These are phyloP conservation scores for Thielaviopsis cerberus DNA, from an alignment of 2,329 filamentous ascomycete species.

Conservation along the genomic window DNA sequence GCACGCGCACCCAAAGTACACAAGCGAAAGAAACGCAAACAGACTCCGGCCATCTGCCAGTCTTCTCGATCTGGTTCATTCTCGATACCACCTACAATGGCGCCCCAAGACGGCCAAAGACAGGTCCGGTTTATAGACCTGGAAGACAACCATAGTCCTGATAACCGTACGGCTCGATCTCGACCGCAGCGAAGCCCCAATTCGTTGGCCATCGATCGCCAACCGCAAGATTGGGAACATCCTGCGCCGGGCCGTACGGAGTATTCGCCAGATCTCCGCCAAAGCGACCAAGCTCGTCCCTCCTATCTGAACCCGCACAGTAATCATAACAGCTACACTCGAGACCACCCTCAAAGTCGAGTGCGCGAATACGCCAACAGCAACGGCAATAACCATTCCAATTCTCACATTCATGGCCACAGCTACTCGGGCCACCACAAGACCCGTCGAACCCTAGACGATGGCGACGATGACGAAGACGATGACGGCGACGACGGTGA, in stretches of 20 bases:
- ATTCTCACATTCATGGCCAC: not conserved
- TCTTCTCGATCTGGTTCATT: not conserved
- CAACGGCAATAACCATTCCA: not conserved
- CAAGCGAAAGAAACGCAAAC: no score
- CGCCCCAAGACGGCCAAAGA: not conserved
- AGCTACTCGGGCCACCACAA: not conserved
- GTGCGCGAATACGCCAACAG: not conserved
- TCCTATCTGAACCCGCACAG: conserved; percentile 1
- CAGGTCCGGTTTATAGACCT: conserved; percentile 4
- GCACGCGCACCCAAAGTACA: not conserved
- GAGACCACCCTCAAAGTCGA: not conserved
- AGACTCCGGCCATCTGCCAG: not conserved
- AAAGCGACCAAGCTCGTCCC: conserved; percentile 1
- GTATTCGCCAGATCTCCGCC: conserved; percentile 3
- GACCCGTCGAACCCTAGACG: not conserved
- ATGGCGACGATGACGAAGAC: not conserved
- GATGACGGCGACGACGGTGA: no score
- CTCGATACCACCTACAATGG: not conserved
- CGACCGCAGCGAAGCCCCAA: not conserved
- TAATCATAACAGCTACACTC: not conserved
- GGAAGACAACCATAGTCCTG: not conserved
- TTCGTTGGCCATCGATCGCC: not conserved
- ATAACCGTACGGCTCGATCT: not conserved
- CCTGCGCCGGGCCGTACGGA: not conserved
- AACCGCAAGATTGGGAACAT: conserved; percentile 1